phyloP scores from a whole-genome alignment of 331 rosid species.

The Malus hybrid region DNA sequence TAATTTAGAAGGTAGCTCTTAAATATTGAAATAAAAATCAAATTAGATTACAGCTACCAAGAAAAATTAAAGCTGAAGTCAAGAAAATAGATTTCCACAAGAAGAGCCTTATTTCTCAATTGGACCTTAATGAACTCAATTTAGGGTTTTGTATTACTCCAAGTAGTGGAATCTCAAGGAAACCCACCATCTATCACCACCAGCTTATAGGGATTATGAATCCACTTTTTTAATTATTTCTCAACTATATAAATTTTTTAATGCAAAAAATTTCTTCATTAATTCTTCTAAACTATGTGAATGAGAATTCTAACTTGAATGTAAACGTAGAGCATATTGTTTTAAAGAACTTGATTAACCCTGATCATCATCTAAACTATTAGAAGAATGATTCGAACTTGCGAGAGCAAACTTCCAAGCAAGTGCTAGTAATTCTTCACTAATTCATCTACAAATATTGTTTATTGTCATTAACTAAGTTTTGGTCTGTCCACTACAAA shows the following conservation, averaged over 20 bases:
- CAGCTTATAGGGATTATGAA: slow-evolving; percentile 41
- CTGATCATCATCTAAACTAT: too few species aligned
- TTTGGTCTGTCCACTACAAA: slow-evolving; percentile 23
- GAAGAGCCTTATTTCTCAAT: slow-evolving; percentile 4
- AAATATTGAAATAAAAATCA: slow-evolving; percentile 21
- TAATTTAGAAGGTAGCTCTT: neutral
- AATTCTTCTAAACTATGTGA: too few species aligned
- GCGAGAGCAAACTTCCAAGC: too few species aligned
- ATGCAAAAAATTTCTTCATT: too few species aligned
- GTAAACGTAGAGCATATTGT: accelerated
- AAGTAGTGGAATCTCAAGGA: slow-evolving; percentile 62
- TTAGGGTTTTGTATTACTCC: slow-evolving; percentile 11
- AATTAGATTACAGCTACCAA: slow-evolving; percentile 28
- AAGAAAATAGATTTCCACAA: slow-evolving; percentile 17
- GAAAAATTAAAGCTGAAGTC: slow-evolving; percentile 32
- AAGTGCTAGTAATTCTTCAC: too few species aligned
- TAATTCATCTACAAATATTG: too few species aligned
- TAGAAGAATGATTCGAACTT: too few species aligned
- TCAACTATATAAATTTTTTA: neutral
- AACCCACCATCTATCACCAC: slow-evolving; percentile 13
- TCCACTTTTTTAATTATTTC: slow-evolving; percentile 13
- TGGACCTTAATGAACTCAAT: slow-evolving; percentile 11
- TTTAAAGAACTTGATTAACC: too few species aligned
- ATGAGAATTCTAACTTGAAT: too few species aligned
- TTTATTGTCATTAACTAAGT: neutral